These are phyloP conservation scores for Raphanus raphanistrum DNA, from an alignment of 345 rosid genomes.

Conservation along the genomic window DNA sequence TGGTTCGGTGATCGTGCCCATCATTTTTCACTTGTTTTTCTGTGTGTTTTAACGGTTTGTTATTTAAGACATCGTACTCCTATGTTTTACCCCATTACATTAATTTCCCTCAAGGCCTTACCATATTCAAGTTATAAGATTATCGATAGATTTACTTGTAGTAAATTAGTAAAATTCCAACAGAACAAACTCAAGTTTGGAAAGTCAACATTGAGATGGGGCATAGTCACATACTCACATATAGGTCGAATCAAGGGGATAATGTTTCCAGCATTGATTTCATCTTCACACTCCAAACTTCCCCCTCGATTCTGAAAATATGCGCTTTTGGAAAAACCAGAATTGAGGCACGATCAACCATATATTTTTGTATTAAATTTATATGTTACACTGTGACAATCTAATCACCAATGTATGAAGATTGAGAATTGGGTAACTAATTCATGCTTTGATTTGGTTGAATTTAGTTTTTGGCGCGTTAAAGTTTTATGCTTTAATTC, in stretches of 20 bases:
- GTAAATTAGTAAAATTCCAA: constrained; percentile 2
- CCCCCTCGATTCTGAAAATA: neutral
- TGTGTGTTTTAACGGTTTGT: constrained; percentile 61
- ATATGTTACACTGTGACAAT: neutral
- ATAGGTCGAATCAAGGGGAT: neutral
- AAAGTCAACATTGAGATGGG: neutral
- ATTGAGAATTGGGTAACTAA: neutral
- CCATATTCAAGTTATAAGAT: neutral
- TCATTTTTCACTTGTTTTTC: constrained; percentile 50
- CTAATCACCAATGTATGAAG: neutral
- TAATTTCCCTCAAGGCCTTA: constrained; percentile 15
- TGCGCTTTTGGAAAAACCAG: neutral
- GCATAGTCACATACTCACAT: neutral
- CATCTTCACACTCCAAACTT: neutral
- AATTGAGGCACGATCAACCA: neutral
- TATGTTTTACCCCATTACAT: constrained; percentile 4
- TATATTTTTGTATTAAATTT: neutral
- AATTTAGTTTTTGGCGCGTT: neutral
- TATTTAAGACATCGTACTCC: constrained; percentile 21
- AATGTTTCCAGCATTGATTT: neutral
- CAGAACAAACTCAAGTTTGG: neutral
- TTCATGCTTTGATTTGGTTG: neutral
- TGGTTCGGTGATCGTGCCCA: constrained; percentile 41
- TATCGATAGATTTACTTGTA: neutral
- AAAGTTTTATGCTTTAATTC: neutral